A percentile compares a stretch with the other conserved stretches of the same genome.
phyloP scores from a whole-genome alignment of 371 early-diverging fungal species.

The Rhizopus sp. region DNA sequence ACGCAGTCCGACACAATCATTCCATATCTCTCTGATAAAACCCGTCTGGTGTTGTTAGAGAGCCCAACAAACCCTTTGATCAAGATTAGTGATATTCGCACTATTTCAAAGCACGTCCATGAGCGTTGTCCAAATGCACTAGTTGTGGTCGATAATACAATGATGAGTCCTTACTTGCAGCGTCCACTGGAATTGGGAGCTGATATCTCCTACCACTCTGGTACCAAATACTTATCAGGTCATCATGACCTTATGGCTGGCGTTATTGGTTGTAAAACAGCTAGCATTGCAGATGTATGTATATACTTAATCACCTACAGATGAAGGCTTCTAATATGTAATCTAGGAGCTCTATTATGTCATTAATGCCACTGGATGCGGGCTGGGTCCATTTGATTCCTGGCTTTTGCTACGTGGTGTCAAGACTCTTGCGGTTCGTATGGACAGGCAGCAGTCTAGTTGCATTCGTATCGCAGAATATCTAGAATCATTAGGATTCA shows the following conservation, averaged over 20 bases:
- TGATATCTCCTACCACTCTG: slow-evolving; percentile 86
- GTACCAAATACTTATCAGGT: slow-evolving; percentile 90
- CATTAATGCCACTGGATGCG: slow-evolving; percentile 94
- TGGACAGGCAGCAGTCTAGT: slow-evolving; percentile 82
- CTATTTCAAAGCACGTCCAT: slow-evolving; percentile 71
- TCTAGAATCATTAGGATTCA: slow-evolving; percentile 76
- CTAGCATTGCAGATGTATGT: slow-evolving; percentile 70
- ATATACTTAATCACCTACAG: background rate
- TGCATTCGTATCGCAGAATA: slow-evolving; percentile 79
- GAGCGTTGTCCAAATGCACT: slow-evolving; percentile 70
- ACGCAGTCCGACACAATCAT: slow-evolving; percentile 65
- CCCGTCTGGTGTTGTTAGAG: slow-evolving; percentile 80
- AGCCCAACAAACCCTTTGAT: slow-evolving; percentile 92
- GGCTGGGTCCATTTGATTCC: slow-evolving; percentile 84
- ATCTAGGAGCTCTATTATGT: slow-evolving; percentile 72
- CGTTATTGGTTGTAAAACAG: slow-evolving; percentile 74
- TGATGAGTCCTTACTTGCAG: slow-evolving; percentile 92
- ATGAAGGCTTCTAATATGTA: background rate
- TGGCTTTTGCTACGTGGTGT: slow-evolving; percentile 87
- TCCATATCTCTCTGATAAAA: slow-evolving; percentile 73
- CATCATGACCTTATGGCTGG: slow-evolving; percentile 95
- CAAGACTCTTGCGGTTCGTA: slow-evolving; percentile 87
- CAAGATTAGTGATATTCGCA: slow-evolving; percentile 81
- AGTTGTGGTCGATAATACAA: slow-evolving; percentile 93
- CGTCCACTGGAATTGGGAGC: slow-evolving; percentile 86